Evolutionary conservation across 345 rosid species (phyloP).

Genomic region (Noccaea caerulescens): DNA sequence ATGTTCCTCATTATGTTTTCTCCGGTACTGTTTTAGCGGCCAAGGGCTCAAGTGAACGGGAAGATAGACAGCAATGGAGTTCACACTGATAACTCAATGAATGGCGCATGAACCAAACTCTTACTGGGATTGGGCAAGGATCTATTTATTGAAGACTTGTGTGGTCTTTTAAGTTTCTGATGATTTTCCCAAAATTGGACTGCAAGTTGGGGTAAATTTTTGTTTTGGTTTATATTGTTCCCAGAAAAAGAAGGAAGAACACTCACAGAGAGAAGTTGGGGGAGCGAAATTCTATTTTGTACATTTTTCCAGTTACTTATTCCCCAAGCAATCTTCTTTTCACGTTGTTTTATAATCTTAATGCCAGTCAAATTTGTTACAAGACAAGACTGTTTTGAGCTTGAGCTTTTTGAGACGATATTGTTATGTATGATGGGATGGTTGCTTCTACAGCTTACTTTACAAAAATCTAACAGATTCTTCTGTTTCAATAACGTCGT

Average conservation of each 20-base stretch:
- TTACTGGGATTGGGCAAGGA: not conserved
- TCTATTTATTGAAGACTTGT: slow-evolving; percentile 15
- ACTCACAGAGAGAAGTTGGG: not conserved
- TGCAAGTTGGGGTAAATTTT: slow-evolving; percentile 32
- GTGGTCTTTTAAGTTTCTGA: slow-evolving; percentile 8
- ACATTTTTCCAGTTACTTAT: slow-evolving; percentile 36
- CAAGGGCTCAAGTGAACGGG: slow-evolving; percentile 78
- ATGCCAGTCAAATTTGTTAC: slow-evolving; percentile 17
- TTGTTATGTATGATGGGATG: not conserved
- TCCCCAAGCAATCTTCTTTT: slow-evolving; percentile 39
- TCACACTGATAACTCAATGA: slow-evolving; percentile 68
- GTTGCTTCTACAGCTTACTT: not conserved
- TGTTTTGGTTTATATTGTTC: slow-evolving; percentile 33
- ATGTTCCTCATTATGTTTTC: not conserved
- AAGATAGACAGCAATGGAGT: slow-evolving; percentile 70
- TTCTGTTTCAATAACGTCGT: not conserved
- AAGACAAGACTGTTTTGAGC: slow-evolving; percentile 3
- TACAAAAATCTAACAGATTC: too few species aligned
- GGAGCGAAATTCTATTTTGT: slow-evolving; percentile 22
- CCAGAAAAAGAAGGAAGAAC: slow-evolving; percentile 13
- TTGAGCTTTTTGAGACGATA: slow-evolving; percentile 3
- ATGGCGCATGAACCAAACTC: slow-evolving; percentile 58
- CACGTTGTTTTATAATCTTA: not conserved
- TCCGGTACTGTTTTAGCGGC: slow-evolving; percentile 52
- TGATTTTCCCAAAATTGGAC: slow-evolving; percentile 21